Percentiles rank a stretch among this genome's conserved stretches.
Conservation (phyloP, 371 early-diverging fungal species). For the Globomyces sp. region DNA sequence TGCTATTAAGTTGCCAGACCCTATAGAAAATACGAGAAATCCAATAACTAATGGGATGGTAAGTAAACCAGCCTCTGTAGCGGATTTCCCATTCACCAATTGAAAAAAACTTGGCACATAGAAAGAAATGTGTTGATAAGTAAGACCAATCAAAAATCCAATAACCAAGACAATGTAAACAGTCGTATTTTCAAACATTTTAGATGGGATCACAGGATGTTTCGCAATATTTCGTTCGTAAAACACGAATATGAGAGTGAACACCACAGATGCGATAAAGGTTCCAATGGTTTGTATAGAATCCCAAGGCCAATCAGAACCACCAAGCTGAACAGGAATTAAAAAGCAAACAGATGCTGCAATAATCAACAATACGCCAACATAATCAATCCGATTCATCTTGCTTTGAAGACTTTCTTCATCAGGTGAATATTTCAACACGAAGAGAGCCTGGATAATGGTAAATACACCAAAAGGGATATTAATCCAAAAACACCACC, state of each 20-base stretch:
- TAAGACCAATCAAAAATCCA: conserved; percentile 55
- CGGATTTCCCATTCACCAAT: conserved; percentile 53
- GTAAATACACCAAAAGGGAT: conserved; percentile 3
- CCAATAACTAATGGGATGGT: conserved; percentile 63
- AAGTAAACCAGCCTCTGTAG: conserved; percentile 57
- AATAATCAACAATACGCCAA: conserved; percentile 38
- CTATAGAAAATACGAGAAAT: conserved; percentile 51
- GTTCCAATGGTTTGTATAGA: conserved; percentile 30
- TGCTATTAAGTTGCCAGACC: conserved; percentile 53
- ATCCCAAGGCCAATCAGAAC: conserved; percentile 40
- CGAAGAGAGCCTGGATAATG: neutral
- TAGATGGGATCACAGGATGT: conserved; percentile 40
- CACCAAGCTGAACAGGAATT: conserved; percentile 41
- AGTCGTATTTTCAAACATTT: conserved; percentile 21
- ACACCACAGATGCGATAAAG: conserved; percentile 24
- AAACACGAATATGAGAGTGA: conserved; percentile 27
- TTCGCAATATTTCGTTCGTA: conserved; percentile 33
- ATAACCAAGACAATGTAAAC: conserved; percentile 44
- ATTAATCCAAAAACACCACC: conserved; percentile 16
- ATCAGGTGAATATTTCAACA: conserved; percentile 5
- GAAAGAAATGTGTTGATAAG: conserved; percentile 55
- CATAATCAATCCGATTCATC: conserved; percentile 62
- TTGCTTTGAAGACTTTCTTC: conserved; percentile 38
- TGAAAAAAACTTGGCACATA: conserved; percentile 67
- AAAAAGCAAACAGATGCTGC: conserved; percentile 27